These are phyloP conservation scores for Chaetomiaceae sp. DNA, from an alignment of 2,329 filamentous ascomycete species.

Conservation along the genomic window DNA sequence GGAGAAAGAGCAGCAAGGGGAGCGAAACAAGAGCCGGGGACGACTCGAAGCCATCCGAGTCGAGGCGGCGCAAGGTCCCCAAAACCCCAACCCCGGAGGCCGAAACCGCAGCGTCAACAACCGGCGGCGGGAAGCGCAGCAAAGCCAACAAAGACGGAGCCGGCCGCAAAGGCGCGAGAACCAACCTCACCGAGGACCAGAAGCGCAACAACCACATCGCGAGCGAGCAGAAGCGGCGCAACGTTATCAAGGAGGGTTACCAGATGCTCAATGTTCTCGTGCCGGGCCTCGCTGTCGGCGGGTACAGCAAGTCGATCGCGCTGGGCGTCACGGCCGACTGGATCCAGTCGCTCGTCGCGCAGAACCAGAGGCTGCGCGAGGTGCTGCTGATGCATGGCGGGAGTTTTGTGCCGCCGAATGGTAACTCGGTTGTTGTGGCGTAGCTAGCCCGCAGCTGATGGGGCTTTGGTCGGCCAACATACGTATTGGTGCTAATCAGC, in stretches of 20 bases:
- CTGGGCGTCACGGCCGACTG: conserved; percentile 72
- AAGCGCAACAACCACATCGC: conserved; percentile 83
- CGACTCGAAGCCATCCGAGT: not conserved
- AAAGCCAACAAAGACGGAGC: conserved; percentile 18
- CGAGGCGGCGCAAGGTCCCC: not conserved
- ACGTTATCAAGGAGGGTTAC: conserved; percentile 76
- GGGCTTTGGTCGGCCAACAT: no score
- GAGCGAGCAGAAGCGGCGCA: conserved; percentile 81
- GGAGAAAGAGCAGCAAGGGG: conserved; percentile 8
- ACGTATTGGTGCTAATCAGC: no score
- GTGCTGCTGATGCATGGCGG: not conserved
- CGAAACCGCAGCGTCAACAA: not conserved
- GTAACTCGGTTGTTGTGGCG: not conserved
- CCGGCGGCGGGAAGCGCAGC: not conserved
- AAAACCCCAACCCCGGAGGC: not conserved
- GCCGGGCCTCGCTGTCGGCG: conserved; percentile 66
- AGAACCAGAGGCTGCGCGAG: conserved; percentile 56
- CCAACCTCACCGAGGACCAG: conserved; percentile 75
- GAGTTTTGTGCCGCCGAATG: no score
- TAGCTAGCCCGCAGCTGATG: no score
- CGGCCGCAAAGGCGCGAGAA: conserved; percentile 48
- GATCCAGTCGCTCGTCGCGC: conserved; percentile 66
- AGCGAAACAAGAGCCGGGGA: not conserved
- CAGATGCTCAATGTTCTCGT: conserved; percentile 74
- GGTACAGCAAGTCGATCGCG: conserved; percentile 78